phyloP scores from a whole-genome alignment of 768 basidiomycete species.

The Suillus luteus region DNA sequence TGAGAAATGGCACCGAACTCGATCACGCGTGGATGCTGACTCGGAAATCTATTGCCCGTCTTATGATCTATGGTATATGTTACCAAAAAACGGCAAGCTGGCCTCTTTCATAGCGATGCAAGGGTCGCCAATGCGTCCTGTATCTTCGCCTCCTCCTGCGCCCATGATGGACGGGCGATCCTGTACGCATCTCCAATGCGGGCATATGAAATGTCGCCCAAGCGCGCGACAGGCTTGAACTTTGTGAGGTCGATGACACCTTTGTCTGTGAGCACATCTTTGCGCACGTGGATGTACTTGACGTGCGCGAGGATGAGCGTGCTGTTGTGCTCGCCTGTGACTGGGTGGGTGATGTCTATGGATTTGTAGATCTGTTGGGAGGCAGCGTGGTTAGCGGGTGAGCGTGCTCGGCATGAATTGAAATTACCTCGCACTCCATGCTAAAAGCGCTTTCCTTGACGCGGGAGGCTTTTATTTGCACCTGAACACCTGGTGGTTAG shows the following conservation, averaged over 20 bases:
- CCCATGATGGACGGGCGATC: slow-evolving; percentile 18
- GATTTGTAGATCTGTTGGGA: slow-evolving; percentile 37
- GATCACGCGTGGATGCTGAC: neutral
- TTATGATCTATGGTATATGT: neutral
- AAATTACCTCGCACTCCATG: slow-evolving; percentile 45
- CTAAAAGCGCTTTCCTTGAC: slow-evolving; percentile 48
- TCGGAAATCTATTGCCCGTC: neutral
- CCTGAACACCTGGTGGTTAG: slow-evolving; percentile 23
- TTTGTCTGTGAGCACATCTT: slow-evolving; percentile 38
- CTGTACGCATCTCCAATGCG: slow-evolving; percentile 25
- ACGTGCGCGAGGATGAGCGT: slow-evolving; percentile 41
- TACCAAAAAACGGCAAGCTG: neutral
- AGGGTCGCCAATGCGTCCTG: slow-evolving; percentile 12
- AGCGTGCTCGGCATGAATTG: neutral
- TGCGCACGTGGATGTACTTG: slow-evolving; percentile 44
- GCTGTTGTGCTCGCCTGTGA: slow-evolving; percentile 24
- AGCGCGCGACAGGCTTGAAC: slow-evolving; percentile 34
- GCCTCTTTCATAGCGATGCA: neutral
- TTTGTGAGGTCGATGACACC: slow-evolving; percentile 38
- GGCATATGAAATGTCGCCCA: slow-evolving; percentile 44
- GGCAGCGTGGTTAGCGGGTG: slow-evolving; percentile 3
- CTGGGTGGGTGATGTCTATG: slow-evolving; percentile 36
- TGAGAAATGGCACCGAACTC: neutral
- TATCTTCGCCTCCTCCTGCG: slow-evolving; percentile 20
- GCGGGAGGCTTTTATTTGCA: slow-evolving; percentile 40